phyloP scores from a whole-genome alignment of 352 stramenopile species.

The Globisporangium solare region DNA sequence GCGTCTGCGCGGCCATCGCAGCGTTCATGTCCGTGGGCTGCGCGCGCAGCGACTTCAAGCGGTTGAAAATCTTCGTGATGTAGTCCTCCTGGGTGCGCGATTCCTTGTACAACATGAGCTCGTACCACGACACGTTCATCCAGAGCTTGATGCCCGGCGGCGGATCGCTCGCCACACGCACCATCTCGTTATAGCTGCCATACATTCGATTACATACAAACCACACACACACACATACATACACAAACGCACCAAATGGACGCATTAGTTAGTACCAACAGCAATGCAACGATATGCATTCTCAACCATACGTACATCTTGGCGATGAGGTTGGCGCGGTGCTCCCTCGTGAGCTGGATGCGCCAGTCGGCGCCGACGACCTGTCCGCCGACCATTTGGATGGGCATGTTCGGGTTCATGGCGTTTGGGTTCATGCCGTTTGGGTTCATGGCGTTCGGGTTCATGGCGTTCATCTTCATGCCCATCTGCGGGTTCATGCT shows the following conservation, averaged over 20 bases:
- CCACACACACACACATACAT: no score
- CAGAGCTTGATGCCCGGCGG: conserved; percentile 78
- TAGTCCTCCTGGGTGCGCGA: conserved; percentile 82
- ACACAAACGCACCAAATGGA: no score
- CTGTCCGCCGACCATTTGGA: conserved; percentile 16
- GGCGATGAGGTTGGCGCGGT: conserved; percentile 79
- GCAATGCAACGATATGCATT: no score
- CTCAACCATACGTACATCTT: conserved; percentile 68
- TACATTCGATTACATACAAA: no score
- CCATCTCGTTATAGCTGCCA: conserved; percentile 76
- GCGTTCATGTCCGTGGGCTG: conserved; percentile 75
- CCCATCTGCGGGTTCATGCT: conserved; percentile 7
- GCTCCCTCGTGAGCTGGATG: conserved; percentile 76
- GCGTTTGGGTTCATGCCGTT: conserved; percentile 14
- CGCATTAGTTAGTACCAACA: neutral
- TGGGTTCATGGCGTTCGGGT: conserved; percentile 30
- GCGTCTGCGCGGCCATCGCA: conserved; percentile 50
- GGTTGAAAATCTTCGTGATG: conserved; percentile 87
- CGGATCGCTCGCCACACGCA: conserved; percentile 74
- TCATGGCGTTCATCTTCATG: conserved; percentile 37
- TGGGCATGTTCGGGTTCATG: conserved; percentile 14
- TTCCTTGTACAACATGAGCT: conserved; percentile 81
- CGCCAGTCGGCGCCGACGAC: conserved; percentile 55
- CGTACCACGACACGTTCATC: conserved; percentile 87
- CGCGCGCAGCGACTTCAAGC: conserved; percentile 66